phyloP scores from a whole-genome alignment of 2,329 filamentous ascomycete genomes.

The Pseudocercospora fijiensis region DNA sequence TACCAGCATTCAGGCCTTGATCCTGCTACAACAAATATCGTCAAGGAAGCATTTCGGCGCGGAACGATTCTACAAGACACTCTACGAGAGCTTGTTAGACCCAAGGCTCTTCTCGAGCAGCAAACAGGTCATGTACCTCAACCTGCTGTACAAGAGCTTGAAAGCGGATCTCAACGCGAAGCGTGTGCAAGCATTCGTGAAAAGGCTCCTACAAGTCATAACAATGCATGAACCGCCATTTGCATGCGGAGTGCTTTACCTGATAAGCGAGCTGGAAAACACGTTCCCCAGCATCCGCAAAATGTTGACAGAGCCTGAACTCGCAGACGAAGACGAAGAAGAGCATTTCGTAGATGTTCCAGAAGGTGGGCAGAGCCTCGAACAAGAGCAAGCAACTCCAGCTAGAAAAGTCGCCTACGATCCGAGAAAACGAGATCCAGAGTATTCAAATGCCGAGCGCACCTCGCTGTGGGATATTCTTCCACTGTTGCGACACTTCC shows the following conservation, averaged over 20 bases:
- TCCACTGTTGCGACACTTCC: constrained; percentile 78
- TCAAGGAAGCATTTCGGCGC: constrained; percentile 74
- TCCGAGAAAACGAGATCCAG: constrained; percentile 84
- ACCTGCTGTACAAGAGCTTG: constrained; percentile 81
- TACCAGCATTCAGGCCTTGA: constrained; percentile 91
- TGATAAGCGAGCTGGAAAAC: constrained; percentile 75
- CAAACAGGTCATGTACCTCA: constrained; percentile 93
- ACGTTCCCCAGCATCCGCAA: constrained; percentile 78
- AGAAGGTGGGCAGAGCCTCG: constrained; percentile 51
- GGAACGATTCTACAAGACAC: constrained; percentile 89
- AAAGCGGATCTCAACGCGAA: constrained; percentile 89
- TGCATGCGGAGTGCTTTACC: constrained; percentile 86
- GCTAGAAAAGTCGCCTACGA: constrained; percentile 61
- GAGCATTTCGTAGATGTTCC: constrained; percentile 68
- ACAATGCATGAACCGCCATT: constrained; percentile 90
- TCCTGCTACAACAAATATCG: constrained; percentile 91
- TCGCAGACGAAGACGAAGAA: constrained; percentile 69
- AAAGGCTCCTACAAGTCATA: constrained; percentile 83
- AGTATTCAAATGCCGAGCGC: constrained; percentile 87
- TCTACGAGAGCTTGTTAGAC: constrained; percentile 93
- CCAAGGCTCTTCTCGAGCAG: constrained; percentile 84
- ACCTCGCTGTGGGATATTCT: constrained; percentile 92
- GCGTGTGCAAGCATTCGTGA: constrained; percentile 92
- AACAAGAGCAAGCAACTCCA: constrained; percentile 25
- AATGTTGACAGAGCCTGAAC: constrained; percentile 77